Conservation (phyloP, 2,329 filamentous ascomycete species). For the Sclerotinia trifoliorum region DNA sequence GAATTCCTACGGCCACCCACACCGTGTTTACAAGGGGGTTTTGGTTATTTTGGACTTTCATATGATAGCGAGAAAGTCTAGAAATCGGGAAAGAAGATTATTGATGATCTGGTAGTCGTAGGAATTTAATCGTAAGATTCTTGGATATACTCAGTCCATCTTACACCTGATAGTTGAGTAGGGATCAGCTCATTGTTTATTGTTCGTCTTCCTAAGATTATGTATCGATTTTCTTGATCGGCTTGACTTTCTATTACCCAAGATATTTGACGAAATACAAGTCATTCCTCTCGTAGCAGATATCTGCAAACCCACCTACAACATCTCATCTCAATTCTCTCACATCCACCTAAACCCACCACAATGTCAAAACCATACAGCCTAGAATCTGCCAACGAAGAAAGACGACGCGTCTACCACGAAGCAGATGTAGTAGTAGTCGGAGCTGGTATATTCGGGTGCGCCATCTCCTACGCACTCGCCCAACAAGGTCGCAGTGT, state of each 20-base stretch:
- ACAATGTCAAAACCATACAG: conserved; percentile 15
- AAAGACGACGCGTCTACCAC: conserved; percentile 55
- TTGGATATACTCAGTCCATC: conserved; percentile 3
- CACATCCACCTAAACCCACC: background rate
- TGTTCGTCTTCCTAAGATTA: background rate
- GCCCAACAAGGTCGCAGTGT: conserved; percentile 90
- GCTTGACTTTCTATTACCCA: background rate
- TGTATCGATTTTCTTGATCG: background rate
- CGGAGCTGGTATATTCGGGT: conserved; percentile 87
- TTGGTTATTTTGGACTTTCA: background rate
- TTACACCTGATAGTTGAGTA: background rate
- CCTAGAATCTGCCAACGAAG: conserved; percentile 34
- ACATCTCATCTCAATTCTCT: background rate
- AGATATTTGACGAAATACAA: background rate
- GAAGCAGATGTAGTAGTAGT: conserved; percentile 85
- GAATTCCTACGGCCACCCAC: background rate
- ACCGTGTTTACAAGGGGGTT: background rate
- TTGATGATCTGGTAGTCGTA: too few relatives aligned
- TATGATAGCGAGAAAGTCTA: background rate
- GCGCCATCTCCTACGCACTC: conserved; percentile 78
- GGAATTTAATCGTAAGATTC: conserved; percentile 6
- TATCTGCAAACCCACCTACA: background rate
- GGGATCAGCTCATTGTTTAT: background rate
- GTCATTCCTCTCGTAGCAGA: background rate
- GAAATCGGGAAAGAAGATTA: background rate